Base-by-base conservation (phyloP, 768 basidiomycete species). In the Lyophyllum shimeji region DNA sequence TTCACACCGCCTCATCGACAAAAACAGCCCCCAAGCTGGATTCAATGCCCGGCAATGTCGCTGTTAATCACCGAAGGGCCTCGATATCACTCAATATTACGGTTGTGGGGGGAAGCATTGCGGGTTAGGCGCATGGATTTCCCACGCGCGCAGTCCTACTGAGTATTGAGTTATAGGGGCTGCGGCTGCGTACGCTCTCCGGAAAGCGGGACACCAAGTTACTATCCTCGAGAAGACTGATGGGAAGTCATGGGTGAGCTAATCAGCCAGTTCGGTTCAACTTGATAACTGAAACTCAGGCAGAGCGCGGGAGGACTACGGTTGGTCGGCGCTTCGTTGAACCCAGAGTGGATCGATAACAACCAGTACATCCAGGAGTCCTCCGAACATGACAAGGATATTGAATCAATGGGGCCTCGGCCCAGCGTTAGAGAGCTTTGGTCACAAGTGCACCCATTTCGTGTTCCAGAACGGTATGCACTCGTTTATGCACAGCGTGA, bases 181-280 rank as follows among this genome's bases (percentile, higher is more conserved):
- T 46, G 78, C 85, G 2, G 71, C 78, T 33, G 85, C 85, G 3
- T 80, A 77, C 60, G 72, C 80, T 15, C 72, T 88, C 40, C 75
- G 75, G 44, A 77, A 76, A 60, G 79, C 79, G 6, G 86, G 86
- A 6, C 86, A 88, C 68, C 69, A 73, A 29, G 85, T 86, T n/a
- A 70, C 77, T 1, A 76, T 88, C 2, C 65, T 87, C 20, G 86
- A 87, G 63, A 71, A 75, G 56, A 69, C 66, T 17, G 71, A 74
- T 53, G 77, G 76, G 15, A 71, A 71, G n/a, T 66, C 72, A n/a
- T 70, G 64, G 61, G 77, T 78, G 61, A 59, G 75, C 63, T 13
- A n/a, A 2, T 51, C 13, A 44, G 24, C 21, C 33, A 46, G 23
- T 15, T 15, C 24, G 21, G 29, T 12, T 46, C 46, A 25, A 34